Evolutionary conservation across 805 yeast genomes (phyloP).

Genomic region (Alloascoidea africana): DNA sequence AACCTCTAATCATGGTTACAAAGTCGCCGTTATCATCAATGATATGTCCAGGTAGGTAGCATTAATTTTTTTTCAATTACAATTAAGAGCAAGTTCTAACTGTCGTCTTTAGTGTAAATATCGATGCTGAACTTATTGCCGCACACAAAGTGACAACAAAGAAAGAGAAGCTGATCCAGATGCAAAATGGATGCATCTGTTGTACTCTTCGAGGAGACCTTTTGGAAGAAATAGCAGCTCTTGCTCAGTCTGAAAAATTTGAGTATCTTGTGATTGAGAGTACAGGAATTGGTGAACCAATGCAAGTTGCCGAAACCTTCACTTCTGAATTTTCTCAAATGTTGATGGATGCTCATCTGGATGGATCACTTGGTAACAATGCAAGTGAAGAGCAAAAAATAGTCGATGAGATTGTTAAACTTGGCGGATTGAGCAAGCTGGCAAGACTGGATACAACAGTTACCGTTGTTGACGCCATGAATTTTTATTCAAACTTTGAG

Average conservation of each 20-base stretch:
- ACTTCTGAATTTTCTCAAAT: constrained; percentile 28
- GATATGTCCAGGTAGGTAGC: constrained; percentile 24
- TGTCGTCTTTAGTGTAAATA: constrained; percentile 19
- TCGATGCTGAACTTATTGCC: constrained; percentile 26
- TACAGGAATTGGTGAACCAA: constrained; percentile 32
- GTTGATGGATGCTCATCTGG: too few species aligned
- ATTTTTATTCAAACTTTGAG: constrained; percentile 26
- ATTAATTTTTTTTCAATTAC: too few species aligned
- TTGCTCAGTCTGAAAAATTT: constrained; percentile 21
- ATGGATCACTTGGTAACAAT: too few species aligned
- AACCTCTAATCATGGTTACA: constrained; percentile 23
- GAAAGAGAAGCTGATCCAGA: constrained; percentile 27
- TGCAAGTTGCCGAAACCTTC: constrained; percentile 36
- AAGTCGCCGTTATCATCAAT: constrained; percentile 30
- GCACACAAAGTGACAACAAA: constrained; percentile 24
- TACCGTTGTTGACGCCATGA: constrained; percentile 28
- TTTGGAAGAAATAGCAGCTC: constrained; percentile 24
- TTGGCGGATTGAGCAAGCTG: constrained; percentile 26
- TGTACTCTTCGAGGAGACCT: constrained; percentile 32
- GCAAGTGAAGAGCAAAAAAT: too few species aligned
- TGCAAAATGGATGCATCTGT: constrained; percentile 34
- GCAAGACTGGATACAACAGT: constrained; percentile 29
- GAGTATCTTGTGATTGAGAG: constrained; percentile 30
- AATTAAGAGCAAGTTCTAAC: too few species aligned
- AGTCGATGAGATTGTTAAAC: too few species aligned